Conservation (phyloP, 345 rosid species). For the Laguncularia racemosa region DNA sequence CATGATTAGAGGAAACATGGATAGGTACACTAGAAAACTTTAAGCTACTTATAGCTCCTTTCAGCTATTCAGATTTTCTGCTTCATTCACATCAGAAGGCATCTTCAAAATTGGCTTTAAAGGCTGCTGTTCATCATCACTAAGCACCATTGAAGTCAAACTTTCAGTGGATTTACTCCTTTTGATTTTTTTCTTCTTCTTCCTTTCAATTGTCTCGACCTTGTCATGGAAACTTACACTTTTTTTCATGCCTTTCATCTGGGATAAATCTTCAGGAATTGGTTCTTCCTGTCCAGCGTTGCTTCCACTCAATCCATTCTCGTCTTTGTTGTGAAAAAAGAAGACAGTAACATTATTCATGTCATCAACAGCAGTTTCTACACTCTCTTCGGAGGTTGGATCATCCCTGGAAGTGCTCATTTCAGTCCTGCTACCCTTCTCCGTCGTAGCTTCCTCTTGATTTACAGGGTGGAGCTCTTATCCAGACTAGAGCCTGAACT, state of each 20-base stretch:
- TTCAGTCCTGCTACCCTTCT: no score
- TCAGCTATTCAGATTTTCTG: neutral
- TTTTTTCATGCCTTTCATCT: slow-evolving; percentile 30
- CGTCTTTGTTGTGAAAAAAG: neutral
- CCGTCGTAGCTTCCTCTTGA: neutral
- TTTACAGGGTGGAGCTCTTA: neutral
- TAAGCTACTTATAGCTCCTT: slow-evolving; percentile 3
- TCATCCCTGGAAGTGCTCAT: no score
- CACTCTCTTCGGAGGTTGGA: no score
- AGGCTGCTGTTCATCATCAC: slow-evolving; percentile 26
- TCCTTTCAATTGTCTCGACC: slow-evolving; percentile 28
- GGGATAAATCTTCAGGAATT: slow-evolving; percentile 2
- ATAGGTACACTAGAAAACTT: neutral
- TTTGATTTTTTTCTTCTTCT: slow-evolving; percentile 19
- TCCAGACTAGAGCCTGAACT: slow-evolving; percentile 1
- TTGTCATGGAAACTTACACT: slow-evolving; percentile 46
- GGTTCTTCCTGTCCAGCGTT: slow-evolving; percentile 10
- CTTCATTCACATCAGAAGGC: slow-evolving; percentile 20
- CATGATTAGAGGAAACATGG: no score
- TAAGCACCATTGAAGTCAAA: slow-evolving; percentile 15
- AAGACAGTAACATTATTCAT: neutral
- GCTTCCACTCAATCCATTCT: neutral
- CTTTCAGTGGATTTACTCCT: slow-evolving; percentile 14
- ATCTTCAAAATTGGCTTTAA: slow-evolving; percentile 44
- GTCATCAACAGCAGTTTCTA: no score